Evolutionary conservation across 805 yeast species (phyloP).

Genomic region (Wickerhamiella occidentalis): DNA sequence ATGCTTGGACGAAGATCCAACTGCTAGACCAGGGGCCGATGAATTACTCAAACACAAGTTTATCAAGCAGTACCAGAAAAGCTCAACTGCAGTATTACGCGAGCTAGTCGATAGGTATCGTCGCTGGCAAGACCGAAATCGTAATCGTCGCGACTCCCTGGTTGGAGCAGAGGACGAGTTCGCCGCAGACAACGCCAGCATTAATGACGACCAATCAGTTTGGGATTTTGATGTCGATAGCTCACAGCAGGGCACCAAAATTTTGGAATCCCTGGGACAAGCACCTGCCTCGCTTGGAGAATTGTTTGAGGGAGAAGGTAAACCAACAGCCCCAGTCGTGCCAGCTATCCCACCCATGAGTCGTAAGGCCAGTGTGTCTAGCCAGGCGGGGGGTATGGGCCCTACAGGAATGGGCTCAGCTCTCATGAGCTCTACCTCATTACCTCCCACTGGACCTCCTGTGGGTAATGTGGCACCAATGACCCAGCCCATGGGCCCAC

Average conservation of each 20-base stretch:
- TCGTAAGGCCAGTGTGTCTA: not conserved
- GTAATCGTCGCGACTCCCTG: slow-evolving; percentile 33
- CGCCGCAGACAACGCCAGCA: slow-evolving; percentile 20
- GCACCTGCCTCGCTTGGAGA: slow-evolving; percentile 65
- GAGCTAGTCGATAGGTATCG: slow-evolving; percentile 51
- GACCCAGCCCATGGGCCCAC: not conserved
- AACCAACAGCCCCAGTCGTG: slow-evolving; percentile 19
- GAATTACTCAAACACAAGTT: slow-evolving; percentile 67
- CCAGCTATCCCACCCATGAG: not conserved
- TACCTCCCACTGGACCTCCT: slow-evolving; percentile 12
- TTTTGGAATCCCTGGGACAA: slow-evolving; percentile 27
- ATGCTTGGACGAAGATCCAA: slow-evolving; percentile 88
- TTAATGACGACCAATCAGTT: slow-evolving; percentile 18
- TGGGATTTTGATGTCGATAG: slow-evolving; percentile 25
- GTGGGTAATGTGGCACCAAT: not conserved
- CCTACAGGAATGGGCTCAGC: not conserved
- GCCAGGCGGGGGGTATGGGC: not conserved
- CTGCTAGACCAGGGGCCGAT: slow-evolving; percentile 77
- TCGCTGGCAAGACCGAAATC: slow-evolving; percentile 47
- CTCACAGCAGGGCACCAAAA: not conserved
- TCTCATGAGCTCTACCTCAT: slow-evolving; percentile 10
- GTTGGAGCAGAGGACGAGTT: slow-evolving; percentile 19
- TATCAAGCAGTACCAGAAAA: slow-evolving; percentile 46
- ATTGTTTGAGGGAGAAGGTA: slow-evolving; percentile 42
- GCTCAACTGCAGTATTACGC: slow-evolving; percentile 48